Evolutionary conservation across 352 stramenopile genomes (phyloP).

Genomic region (Phytopythium ostracodes): DNA sequence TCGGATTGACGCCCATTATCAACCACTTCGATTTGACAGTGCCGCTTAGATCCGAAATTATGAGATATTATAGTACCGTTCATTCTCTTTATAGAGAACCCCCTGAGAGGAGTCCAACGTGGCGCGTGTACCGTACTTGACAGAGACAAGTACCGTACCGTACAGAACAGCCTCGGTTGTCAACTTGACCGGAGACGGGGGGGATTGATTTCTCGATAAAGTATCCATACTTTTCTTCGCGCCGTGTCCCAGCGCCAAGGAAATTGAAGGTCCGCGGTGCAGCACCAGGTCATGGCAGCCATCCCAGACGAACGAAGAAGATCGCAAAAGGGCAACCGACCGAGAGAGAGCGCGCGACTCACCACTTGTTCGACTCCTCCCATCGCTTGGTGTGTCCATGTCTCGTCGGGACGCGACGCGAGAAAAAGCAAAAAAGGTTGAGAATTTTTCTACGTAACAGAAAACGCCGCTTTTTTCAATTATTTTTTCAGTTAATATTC

Average conservation of each 20-base stretch:
- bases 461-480: neutral
- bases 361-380: too few species aligned
- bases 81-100: neutral
- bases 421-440: neutral
- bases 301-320: neutral
- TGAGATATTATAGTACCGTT: neutral
- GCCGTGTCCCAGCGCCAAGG: neutral
- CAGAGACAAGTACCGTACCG: neutral
- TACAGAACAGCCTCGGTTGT: neutral
- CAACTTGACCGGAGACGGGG: neutral
- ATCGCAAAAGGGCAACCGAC: neutral
- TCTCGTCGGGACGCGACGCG: neutral
- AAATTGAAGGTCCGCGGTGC: neutral
- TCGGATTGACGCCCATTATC: neutral
- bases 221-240: neutral
- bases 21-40: neutral
- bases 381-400: neutral
- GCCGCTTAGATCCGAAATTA: neutral
- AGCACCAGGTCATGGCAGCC: slow-evolving; percentile 1
- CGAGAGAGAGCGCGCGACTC: too few species aligned
- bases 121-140: neutral
- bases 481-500: slow-evolving; percentile 1
- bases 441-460: too few species aligned
- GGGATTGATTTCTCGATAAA: neutral
- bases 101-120: neutral